phyloP scores from a whole-genome alignment of 2,329 filamentous ascomycete species.

The Didymella glomerata region DNA sequence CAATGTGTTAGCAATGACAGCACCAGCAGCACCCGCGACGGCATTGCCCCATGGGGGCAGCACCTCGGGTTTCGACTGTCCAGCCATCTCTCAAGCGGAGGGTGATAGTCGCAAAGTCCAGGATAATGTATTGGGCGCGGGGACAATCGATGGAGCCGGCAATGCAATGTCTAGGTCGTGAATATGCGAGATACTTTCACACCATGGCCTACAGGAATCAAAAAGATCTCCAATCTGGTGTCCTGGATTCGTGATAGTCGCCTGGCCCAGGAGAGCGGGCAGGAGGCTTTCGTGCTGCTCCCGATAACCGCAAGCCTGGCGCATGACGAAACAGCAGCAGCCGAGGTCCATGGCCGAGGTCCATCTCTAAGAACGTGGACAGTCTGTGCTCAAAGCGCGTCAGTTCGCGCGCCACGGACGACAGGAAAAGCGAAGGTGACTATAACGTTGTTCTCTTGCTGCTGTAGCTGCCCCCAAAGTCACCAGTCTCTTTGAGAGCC shows the following conservation, averaged over 20 bases:
- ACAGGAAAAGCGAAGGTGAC: not conserved
- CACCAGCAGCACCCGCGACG: slow-evolving; percentile 89
- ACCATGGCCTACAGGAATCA: slow-evolving; percentile 8
- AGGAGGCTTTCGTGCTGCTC: slow-evolving; percentile 30
- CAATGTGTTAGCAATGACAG: slow-evolving; percentile 91
- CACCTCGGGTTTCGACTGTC: slow-evolving; percentile 69
- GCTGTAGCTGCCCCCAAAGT: not conserved
- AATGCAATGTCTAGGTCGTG: slow-evolving; percentile 2
- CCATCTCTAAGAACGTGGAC: slow-evolving; percentile 23
- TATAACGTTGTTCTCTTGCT: not conserved
- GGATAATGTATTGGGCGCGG: slow-evolving; percentile 5
- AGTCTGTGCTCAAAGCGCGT: slow-evolving; percentile 9
- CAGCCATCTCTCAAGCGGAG: slow-evolving; percentile 55
- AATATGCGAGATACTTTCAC: not conserved
- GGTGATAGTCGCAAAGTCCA: slow-evolving; percentile 1
- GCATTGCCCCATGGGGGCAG: slow-evolving; percentile 94
- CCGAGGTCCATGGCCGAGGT: slow-evolving; percentile 50
- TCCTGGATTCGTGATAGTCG: slow-evolving; percentile 9
- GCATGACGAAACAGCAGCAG: slow-evolving; percentile 40
- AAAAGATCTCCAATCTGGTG: not conserved
- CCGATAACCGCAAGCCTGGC: slow-evolving; percentile 31
- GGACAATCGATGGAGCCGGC: slow-evolving; percentile 4
- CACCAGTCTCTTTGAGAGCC: not conserved
- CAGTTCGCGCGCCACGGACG: not conserved
- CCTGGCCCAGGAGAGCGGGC: slow-evolving; percentile 22